Conservation (phyloP, 2,329 filamentous ascomycete species). For the Pseudocercospora vitis region DNA sequence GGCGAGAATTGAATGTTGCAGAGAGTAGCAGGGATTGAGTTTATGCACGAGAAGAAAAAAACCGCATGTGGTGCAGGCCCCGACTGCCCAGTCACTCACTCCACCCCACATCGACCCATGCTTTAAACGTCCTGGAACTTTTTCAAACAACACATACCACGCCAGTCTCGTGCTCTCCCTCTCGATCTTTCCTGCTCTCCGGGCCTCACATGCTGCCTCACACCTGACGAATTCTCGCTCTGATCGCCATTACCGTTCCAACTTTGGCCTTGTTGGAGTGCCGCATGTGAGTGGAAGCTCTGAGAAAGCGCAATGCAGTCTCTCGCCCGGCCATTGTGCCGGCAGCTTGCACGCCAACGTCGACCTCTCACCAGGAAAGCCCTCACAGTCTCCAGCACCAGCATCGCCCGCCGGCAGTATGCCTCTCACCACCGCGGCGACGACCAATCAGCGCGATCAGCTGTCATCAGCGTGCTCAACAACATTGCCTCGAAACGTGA, state of each 20-base stretch:
- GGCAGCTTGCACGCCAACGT: conserved; percentile 21
- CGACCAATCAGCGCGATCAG: conserved; percentile 68
- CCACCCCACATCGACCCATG: background rate
- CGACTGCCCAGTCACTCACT: no score
- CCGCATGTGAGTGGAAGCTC: background rate
- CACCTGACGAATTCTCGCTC: background rate
- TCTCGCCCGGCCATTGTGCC: conserved; percentile 21
- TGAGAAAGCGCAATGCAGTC: conserved; percentile 16
- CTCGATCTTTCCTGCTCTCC: background rate
- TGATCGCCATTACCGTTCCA: background rate
- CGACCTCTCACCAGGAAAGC: conserved; percentile 8
- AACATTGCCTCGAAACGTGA: conserved; percentile 96
- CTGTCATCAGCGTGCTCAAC: conserved; percentile 86
- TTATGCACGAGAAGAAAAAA: background rate
- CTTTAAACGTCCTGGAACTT: background rate
- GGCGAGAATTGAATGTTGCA: background rate
- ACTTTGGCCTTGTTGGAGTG: background rate
- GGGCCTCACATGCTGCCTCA: conserved; percentile 1
- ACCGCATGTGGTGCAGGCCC: background rate
- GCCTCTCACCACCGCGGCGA: conserved; percentile 32
- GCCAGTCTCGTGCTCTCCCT: background rate
- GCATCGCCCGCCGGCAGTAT: conserved; percentile 22
- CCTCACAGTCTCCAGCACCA: conserved; percentile 10
- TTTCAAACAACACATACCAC: background rate
- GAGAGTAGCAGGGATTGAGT: background rate